Evolutionary conservation across 345 rosid species (phyloP), one percentile per base, ranked within the genome.

Genomic region (Populus ilicifolia): DNA sequence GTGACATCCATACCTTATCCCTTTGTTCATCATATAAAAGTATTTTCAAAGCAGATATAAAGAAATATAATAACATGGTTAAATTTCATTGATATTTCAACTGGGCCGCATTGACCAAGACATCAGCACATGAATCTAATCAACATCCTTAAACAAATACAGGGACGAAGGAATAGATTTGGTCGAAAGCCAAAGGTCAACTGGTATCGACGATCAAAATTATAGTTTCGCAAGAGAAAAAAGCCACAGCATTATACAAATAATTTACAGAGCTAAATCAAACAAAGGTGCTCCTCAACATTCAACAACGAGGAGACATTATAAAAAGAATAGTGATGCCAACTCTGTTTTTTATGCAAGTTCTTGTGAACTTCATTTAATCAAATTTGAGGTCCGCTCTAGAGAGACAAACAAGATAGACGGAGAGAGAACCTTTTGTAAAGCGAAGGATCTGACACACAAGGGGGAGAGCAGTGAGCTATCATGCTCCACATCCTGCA

Each of bases 331-430:
- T 13, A 43, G 46, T 21, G 33, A 64, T 64, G 67, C 61, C 70
- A 64, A 11, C 61, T 11, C 3, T 27, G 13, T 64, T 35, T 73
- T 73, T 10, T 46, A 30, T 64, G 77, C 43, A 29, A 3, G 62
- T 44, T 64, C 64, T 33, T 56, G 17, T 69, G 44, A 79, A 79
- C 33, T 52, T 73, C 80, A 85, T 86, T 85, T 85, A 78, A 86
- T 78, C 39, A 18, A 14, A 50, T 20, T 77, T 72, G 44, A 78
- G 67, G 82, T 79, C 82, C 83, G 78, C 71, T 72, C 29, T 3
- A 39, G 63, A 75, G 73, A 33, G 80, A 69, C 78, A 71, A 44
- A 59, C 48, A 30, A 36, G 77, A 62, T 61, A 74, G 59, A 63
- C 27, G 74, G 39, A 44, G 35, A n/a, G 80, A 33, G 67, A 67